phyloP scores from a whole-genome alignment of 2,329 filamentous ascomycete species.

The Penicillium sp. region DNA sequence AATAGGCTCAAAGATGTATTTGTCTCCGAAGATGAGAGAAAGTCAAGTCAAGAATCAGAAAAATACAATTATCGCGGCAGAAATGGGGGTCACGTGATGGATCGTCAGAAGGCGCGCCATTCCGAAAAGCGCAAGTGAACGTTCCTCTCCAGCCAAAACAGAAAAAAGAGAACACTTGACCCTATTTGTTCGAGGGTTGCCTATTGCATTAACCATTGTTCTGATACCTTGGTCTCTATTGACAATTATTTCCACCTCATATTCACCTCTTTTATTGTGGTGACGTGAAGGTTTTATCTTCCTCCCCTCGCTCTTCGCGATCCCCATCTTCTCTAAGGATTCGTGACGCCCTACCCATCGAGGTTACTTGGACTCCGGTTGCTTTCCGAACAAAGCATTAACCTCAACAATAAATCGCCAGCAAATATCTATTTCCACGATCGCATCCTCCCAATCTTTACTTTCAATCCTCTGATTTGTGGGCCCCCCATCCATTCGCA shows the following conservation, averaged over 20 bases:
- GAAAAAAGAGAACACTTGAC: not conserved
- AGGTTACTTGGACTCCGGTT: conserved; percentile 21
- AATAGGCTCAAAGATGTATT: conserved; percentile 3
- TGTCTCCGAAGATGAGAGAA: conserved; percentile 3
- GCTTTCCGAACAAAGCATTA: conserved; percentile 22
- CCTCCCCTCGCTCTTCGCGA: conserved; percentile 25
- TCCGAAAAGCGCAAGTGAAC: conserved; percentile 27
- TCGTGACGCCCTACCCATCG: conserved; percentile 27
- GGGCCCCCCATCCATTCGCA: conserved; percentile 3
- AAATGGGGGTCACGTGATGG: conserved; percentile 35
- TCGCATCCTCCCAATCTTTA: conserved; percentile 14
- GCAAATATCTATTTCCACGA: conserved; percentile 1
- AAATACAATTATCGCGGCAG: conserved; percentile 15
- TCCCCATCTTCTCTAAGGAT: conserved; percentile 23
- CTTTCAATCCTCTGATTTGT: conserved; percentile 2
- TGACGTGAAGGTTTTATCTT: conserved; percentile 2
- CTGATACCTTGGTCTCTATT: not conserved
- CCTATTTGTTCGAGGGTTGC: conserved; percentile 1
- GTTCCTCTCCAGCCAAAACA: conserved; percentile 1
- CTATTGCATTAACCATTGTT: conserved; percentile 8
- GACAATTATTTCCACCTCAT: not conserved
- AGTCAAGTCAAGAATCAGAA: conserved; percentile 4
- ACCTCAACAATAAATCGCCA: conserved; percentile 19
- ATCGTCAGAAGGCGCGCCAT: conserved; percentile 33
- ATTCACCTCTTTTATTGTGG: conserved; percentile 1